Conservation (phyloP, 208 protist species). For the Crithidia brevicula region DNA sequence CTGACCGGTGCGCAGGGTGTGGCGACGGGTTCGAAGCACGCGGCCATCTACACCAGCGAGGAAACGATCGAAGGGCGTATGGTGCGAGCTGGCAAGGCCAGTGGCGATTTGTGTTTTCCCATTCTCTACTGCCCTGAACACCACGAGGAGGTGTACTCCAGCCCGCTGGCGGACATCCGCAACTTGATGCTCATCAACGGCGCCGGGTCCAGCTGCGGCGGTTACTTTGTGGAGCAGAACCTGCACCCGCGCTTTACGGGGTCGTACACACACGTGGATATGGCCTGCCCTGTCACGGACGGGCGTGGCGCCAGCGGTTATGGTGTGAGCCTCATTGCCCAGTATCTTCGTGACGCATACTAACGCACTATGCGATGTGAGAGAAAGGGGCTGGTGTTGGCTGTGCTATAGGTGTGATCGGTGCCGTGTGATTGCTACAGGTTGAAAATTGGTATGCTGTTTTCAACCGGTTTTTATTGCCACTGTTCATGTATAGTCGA, state of each 20-base stretch:
- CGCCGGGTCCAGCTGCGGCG: constrained; percentile 76
- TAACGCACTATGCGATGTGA: neutral
- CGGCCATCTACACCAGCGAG: constrained; percentile 75
- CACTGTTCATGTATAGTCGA: no score
- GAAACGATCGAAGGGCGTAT: constrained; percentile 49
- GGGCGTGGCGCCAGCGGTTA: constrained; percentile 68
- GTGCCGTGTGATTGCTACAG: no score
- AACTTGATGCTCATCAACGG: constrained; percentile 60
- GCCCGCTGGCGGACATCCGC: constrained; percentile 65
- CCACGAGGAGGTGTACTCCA: constrained; percentile 68
- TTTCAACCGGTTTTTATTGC: no score
- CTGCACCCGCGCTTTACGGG: constrained; percentile 71
- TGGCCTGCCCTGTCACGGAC: constrained; percentile 77
- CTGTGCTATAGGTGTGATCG: no score
- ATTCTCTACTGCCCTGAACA: constrained; percentile 90
- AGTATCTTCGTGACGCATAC: constrained; percentile 46
- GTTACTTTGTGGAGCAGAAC: constrained; percentile 78
- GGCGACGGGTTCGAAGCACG: constrained; percentile 76
- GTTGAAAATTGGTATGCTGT: no score
- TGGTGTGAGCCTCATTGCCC: constrained; percentile 67
- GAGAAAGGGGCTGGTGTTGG: neutral
- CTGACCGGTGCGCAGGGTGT: constrained; percentile 92
- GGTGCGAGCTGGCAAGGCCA: constrained; percentile 50
- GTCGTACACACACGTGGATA: constrained; percentile 81
- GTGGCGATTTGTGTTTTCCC: constrained; percentile 80